These are phyloP conservation scores for Sherardia arvensis DNA, from an alignment of 257 asterid species.

Conservation along the genomic window DNA sequence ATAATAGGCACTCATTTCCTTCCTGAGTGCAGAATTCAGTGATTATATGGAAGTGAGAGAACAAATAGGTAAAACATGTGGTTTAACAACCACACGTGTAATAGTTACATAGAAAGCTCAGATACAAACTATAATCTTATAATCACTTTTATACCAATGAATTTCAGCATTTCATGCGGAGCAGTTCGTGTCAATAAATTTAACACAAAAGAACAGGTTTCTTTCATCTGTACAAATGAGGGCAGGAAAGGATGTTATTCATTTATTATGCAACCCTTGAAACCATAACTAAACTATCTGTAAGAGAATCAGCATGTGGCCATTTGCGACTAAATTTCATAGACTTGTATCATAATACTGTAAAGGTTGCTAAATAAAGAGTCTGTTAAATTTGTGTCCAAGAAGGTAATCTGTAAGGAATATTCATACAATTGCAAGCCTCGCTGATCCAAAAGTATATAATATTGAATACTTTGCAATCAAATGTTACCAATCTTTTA, in stretches of 20 bases:
- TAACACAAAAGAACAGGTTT: neutral
- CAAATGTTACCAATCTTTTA: neutral
- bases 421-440: neutral
- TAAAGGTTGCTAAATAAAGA: neutral
- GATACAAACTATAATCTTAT: neutral
- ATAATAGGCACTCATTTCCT: conserved; percentile 97
- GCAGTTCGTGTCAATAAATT: neutral
- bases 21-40: conserved; percentile 42
- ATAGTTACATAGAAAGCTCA: neutral
- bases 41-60: conserved; percentile 1
- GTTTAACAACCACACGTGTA: neutral
- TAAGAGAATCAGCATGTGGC: neutral
- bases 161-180: neutral
- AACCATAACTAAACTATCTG: neutral
- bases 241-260: neutral
- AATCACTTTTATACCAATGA: neutral
- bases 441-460: neutral
- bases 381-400: neutral
- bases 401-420: neutral
- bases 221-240: no score
- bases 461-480: neutral
- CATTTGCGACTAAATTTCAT: neutral
- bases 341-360: neutral
- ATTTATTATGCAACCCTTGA: neutral
- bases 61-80: neutral